Base-by-base conservation (phyloP, 1,284 basidiomycete genomes). In the Ganoderma sinense region DNA sequence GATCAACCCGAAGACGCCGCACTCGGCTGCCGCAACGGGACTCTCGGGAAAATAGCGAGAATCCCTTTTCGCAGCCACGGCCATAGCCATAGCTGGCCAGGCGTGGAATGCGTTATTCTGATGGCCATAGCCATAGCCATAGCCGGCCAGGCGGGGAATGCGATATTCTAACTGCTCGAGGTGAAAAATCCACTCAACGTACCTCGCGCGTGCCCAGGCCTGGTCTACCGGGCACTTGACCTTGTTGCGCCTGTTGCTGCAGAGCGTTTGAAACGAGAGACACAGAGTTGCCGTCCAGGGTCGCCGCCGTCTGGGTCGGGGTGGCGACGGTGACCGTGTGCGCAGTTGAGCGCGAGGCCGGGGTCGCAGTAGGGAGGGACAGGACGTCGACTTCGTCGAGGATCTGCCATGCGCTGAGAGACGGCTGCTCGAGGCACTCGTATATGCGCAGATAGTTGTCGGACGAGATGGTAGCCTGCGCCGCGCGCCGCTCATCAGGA, bases 371-470 rank as follows among this genome's bases (percentile, higher is more conserved):
- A 0, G 87, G 86, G 31, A 92, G 84, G 5, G 85, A 80, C 2
- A 87, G 87, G 13, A 97, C 84, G 78, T 97, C 94, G 18, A 96
- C 85, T 78, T 96, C 93, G 75, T 96, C 91, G 0, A 87, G 82
- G 5, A 96, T 84, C 62, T 91, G 89, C 95, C 96, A 98, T 36
- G 90, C 90, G 26, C 89, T 84, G 68, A 95, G 85, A 16, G 91
- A 89, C 0, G 94, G 93, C 77, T 91, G 90, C 73, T 97, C 95
- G 14, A 97, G 85, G 77, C 95, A 97, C 77, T 97, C 95, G 81
- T 98, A 97, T 64, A 97, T 86, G 26, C 97, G 89, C 18, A 98
- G 84, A 73, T 91, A 85, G 72, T 93, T 94, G 82, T 98, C 97
- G 0, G 94, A 91, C 0, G 96, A 89, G 62, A 98, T 91, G 0